Conservation (phyloP, 1,139 yeast genomes). For the Debaryomyces sp. region DNA sequence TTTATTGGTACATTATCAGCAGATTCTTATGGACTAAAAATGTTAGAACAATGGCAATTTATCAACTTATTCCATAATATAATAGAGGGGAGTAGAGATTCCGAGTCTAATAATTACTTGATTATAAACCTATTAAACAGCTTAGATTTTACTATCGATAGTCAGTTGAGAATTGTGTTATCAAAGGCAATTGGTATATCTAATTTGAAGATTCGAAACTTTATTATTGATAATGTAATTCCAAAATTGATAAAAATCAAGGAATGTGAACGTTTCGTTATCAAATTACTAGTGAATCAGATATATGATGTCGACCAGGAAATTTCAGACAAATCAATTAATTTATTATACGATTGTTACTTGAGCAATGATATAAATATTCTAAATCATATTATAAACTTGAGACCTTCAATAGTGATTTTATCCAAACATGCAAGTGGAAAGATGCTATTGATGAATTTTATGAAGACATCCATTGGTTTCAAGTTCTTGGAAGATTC, state of each 20-base stretch:
- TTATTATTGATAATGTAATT: slow-evolving; percentile 57
- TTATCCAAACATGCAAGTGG: slow-evolving; percentile 31
- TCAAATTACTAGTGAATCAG: slow-evolving; percentile 62
- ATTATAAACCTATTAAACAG: slow-evolving; percentile 59
- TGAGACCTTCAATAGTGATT: slow-evolving; percentile 35
- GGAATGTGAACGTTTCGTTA: slow-evolving; percentile 39
- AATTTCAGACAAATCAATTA: slow-evolving; percentile 63
- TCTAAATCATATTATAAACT: slow-evolving; percentile 29
- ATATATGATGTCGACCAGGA: slow-evolving; percentile 66
- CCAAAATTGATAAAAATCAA: slow-evolving; percentile 38
- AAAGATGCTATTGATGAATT: slow-evolving; percentile 27
- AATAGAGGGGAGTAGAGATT: slow-evolving; percentile 44
- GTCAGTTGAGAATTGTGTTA: slow-evolving; percentile 69
- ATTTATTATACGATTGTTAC: slow-evolving; percentile 24
- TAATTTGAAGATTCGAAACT: slow-evolving; percentile 52
- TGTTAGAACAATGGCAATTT: slow-evolving; percentile 81
- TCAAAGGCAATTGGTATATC: slow-evolving; percentile 65
- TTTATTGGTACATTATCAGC: slow-evolving; percentile 74
- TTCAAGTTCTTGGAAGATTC: slow-evolving; percentile 37
- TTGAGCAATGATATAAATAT: slow-evolving; percentile 16
- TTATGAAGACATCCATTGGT: slow-evolving; percentile 35
- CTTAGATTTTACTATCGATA: slow-evolving; percentile 62
- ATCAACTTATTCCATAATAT: slow-evolving; percentile 80
- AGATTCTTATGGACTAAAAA: slow-evolving; percentile 59
- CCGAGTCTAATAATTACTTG: slow-evolving; percentile 53